Conservation (phyloP, 139 green algal species). For the Chlorella ohadii region DNA sequence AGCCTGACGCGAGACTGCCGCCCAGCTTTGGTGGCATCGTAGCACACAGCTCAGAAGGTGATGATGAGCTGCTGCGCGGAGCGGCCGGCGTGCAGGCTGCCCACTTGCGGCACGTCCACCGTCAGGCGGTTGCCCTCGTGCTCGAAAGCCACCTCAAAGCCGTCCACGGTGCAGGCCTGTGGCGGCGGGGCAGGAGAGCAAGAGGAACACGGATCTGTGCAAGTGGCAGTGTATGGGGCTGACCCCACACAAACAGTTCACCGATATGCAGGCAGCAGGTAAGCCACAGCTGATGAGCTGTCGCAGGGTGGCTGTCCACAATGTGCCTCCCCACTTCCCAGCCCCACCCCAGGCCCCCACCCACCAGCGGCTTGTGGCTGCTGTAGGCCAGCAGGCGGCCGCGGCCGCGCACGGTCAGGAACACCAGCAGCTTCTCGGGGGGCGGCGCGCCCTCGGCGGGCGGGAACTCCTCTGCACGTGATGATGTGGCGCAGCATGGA, state of each 20-base stretch:
- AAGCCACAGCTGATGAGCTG: too few species aligned
- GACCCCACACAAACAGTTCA: too few species aligned
- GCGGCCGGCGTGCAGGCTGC: conserved; percentile 27
- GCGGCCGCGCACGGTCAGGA: conserved; percentile 51
- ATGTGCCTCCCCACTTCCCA: neutral
- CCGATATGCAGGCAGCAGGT: too few species aligned
- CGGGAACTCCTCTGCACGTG: conserved; percentile 61
- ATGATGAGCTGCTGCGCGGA: conserved; percentile 20
- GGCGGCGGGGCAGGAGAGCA: neutral
- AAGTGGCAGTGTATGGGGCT: too few species aligned
- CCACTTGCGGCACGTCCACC: conserved; percentile 32
- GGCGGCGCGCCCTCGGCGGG: neutral
- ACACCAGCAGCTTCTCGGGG: conserved; percentile 30
- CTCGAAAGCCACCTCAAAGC: conserved; percentile 28
- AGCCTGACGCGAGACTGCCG: too few species aligned
- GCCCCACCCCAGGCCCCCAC: neutral
- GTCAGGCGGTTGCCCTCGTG: neutral
- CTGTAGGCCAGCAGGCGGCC: conserved; percentile 66
- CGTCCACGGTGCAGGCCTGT: conserved; percentile 22
- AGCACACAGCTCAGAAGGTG: conserved; percentile 16
- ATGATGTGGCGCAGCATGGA: conserved; percentile 77
- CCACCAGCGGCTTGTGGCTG: conserved; percentile 37
- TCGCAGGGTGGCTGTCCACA: too few species aligned
- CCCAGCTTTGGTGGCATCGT: too few species aligned
- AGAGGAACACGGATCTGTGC: too few species aligned